Evolutionary conservation across 495 filamentous ascomycete species (phyloP).

Genomic region (Endocarpon pusillum): DNA sequence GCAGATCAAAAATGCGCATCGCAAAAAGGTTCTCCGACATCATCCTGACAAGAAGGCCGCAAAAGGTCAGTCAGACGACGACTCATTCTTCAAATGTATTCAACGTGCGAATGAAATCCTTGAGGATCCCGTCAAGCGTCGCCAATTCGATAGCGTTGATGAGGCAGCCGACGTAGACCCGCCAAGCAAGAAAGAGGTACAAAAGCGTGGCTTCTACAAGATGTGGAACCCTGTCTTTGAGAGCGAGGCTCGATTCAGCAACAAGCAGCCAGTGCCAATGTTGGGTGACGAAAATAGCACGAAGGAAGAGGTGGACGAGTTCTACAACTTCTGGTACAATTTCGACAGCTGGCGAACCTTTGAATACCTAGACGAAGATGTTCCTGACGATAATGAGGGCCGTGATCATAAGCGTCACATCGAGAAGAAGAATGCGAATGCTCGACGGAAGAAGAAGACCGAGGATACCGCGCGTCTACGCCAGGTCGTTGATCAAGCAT

Average conservation of each 20-base stretch:
- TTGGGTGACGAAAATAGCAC: slow-evolving; percentile 72
- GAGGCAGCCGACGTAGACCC: slow-evolving; percentile 82
- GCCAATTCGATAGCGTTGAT: slow-evolving; percentile 93
- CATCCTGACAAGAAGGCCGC: slow-evolving; percentile 96
- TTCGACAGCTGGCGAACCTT: slow-evolving; percentile 96
- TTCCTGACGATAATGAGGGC: slow-evolving; percentile 96
- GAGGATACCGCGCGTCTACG: slow-evolving; percentile 86
- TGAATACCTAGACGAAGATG: slow-evolving; percentile 97
- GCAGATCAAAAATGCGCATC: slow-evolving; percentile 95
- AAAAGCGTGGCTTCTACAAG: slow-evolving; percentile 87
- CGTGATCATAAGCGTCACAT: slow-evolving; percentile 96
- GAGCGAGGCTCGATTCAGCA: slow-evolving; percentile 82
- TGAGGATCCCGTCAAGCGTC: slow-evolving; percentile 75
- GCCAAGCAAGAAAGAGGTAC: slow-evolving; percentile 71
- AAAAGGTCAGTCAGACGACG: slow-evolving; percentile 67
- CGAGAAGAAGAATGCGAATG: slow-evolving; percentile 94
- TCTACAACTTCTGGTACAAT: slow-evolving; percentile 99
- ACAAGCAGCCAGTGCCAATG: slow-evolving; percentile 65
- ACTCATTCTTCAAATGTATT: slow-evolving; percentile 99
- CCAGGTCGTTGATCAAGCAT: slow-evolving; percentile 70
- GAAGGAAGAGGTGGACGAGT: slow-evolving; percentile 75
- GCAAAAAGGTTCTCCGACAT: slow-evolving; percentile 98
- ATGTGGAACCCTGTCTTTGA: slow-evolving; percentile 77
- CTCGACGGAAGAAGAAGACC: slow-evolving; percentile 95
- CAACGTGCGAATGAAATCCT: slow-evolving; percentile 94